These are phyloP conservation scores for Aspergillus calidoustus DNA, from an alignment of 2,329 filamentous ascomycete genomes.

Conservation along the genomic window DNA sequence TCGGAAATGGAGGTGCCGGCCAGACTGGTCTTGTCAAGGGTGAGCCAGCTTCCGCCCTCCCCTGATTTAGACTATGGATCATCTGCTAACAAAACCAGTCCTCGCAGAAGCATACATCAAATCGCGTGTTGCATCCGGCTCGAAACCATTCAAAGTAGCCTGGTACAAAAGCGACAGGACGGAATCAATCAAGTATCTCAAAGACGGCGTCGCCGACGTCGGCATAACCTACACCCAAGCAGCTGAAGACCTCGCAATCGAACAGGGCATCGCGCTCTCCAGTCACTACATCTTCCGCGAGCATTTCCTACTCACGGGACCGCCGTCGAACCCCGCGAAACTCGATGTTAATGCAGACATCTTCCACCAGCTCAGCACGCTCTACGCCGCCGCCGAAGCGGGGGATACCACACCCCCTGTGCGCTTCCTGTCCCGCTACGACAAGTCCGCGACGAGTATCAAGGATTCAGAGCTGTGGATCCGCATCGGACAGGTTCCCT, in stretches of 20 bases:
- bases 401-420: conserved; percentile 38
- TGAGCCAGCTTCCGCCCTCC: too few species aligned
- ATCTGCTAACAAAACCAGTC: too few species aligned
- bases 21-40: conserved; percentile 37
- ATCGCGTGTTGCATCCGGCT: conserved; percentile 34
- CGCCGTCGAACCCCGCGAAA: conserved; percentile 40
- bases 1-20: conserved; percentile 40
- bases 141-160: conserved; percentile 46
- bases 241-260: conserved; percentile 51
- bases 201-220: conserved; percentile 45
- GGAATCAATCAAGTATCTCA: conserved; percentile 51
- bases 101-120: conserved; percentile 46
- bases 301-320: conserved; percentile 53
- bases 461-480: conserved; percentile 54
- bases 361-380: conserved; percentile 38
- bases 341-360: conserved; percentile 33
- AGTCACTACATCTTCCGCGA: conserved; percentile 50
- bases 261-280: conserved; percentile 41
- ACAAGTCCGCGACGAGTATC: conserved; percentile 57
- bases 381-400: conserved; percentile 42
- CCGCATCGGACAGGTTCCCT: conserved; percentile 52
- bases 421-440: conserved; percentile 52
- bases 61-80: too few species aligned
- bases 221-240: conserved; percentile 53
- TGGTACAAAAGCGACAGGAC: conserved; percentile 55